phyloP scores from a whole-genome alignment of 306 rosid genomes.

The Citrullus colocynthis region DNA sequence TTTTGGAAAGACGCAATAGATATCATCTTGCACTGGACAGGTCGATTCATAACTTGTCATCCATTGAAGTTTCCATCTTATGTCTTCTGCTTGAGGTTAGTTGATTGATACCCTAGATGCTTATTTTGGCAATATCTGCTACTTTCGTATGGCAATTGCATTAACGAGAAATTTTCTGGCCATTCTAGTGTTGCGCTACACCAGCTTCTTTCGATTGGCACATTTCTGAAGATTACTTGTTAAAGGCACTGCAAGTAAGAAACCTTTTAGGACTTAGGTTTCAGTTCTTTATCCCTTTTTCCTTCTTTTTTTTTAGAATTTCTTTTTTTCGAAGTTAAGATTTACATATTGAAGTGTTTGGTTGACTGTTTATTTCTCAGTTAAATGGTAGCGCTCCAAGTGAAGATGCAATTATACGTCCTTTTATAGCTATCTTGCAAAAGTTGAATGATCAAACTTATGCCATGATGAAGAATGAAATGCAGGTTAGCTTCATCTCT shows the following conservation, averaged over 20 bases:
- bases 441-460: constrained; percentile 46
- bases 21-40: constrained; percentile 20
- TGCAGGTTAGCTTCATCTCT: constrained; percentile 45
- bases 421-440: constrained; percentile 58
- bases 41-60: constrained; percentile 33
- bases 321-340: neutral
- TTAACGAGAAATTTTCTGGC: constrained; percentile 11
- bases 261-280: neutral
- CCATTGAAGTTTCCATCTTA: constrained; percentile 46
- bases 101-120: neutral
- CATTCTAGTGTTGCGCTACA: constrained; percentile 46
- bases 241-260: constrained; percentile 65
- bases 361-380: constrained; percentile 22
- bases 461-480: constrained; percentile 31
- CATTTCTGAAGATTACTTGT: constrained; percentile 32
- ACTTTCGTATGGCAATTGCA: constrained; percentile 7
- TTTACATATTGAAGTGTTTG: constrained; percentile 11
- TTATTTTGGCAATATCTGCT: neutral
- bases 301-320: neutral
- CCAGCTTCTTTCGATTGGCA: constrained; percentile 42
- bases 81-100: constrained; percentile 78
- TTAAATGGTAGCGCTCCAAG: constrained; percentile 39
- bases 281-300: neutral
- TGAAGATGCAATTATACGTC: constrained; percentile 49
- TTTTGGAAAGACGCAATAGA: constrained; percentile 34